phyloP scores from a whole-genome alignment of 495 filamentous ascomycete genomes.

The Aspergillus ostianus region DNA sequence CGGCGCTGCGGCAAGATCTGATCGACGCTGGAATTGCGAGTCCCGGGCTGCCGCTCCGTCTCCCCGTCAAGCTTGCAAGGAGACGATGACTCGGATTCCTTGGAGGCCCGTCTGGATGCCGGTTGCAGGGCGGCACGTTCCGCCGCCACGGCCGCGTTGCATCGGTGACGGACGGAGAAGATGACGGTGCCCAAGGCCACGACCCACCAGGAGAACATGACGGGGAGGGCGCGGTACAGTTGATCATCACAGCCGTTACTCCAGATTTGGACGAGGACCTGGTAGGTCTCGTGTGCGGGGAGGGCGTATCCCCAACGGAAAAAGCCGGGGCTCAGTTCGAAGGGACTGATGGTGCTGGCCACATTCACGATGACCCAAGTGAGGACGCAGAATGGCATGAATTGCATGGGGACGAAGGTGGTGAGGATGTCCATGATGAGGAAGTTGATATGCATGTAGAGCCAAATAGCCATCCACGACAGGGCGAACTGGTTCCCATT shows the following conservation, averaged over 20 bases:
- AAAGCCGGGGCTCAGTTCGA: slow-evolving; percentile 40
- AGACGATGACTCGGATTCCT: background rate
- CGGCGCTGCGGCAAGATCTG: slow-evolving; percentile 1
- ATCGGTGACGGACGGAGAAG: background rate
- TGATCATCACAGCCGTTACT: slow-evolving; percentile 42
- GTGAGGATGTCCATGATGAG: slow-evolving; percentile 42
- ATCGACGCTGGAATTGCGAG: background rate
- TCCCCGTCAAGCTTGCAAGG: background rate
- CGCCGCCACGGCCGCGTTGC: slow-evolving; percentile 1
- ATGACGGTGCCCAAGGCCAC: slow-evolving; percentile 1
- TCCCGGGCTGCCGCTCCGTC: background rate
- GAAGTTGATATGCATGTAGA: slow-evolving; percentile 47
- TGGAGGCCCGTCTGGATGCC: too few relatives aligned
- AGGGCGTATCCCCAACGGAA: slow-evolving; percentile 45
- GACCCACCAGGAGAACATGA: slow-evolving; percentile 36
- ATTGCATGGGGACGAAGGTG: slow-evolving; percentile 33
- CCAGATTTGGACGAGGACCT: slow-evolving; percentile 47
- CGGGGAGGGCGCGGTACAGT: slow-evolving; percentile 37
- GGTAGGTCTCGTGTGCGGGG: slow-evolving; percentile 44
- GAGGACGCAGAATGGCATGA: slow-evolving; percentile 42
- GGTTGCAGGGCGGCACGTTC: background rate
- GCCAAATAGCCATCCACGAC: slow-evolving; percentile 46
- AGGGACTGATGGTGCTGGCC: slow-evolving; percentile 40
- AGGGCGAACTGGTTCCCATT: slow-evolving; percentile 38
- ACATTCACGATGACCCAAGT: slow-evolving; percentile 47